These are phyloP conservation scores for Fomes fomentarius DNA, from an alignment of 1,284 basidiomycete genomes.

Conservation along the genomic window DNA sequence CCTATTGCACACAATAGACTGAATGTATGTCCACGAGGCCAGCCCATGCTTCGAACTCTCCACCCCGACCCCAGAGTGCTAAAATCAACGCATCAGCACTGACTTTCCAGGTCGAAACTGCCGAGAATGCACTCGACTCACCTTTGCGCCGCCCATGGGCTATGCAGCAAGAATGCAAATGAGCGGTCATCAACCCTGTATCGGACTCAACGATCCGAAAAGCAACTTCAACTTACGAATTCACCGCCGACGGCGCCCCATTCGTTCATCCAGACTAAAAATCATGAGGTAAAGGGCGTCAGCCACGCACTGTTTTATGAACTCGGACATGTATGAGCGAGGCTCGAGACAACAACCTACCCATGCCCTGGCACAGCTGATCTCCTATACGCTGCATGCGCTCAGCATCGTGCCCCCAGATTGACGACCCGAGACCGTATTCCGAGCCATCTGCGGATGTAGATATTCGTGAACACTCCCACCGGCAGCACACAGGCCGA, in stretches of 20 bases:
- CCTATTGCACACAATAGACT: constrained; percentile 5
- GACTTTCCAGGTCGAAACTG: too few species aligned
- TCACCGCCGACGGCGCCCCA: constrained; percentile 8
- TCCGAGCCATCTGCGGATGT: constrained; percentile 6
- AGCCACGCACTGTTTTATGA: neutral
- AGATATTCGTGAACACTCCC: neutral
- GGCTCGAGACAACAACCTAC: neutral
- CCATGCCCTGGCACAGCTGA: constrained; percentile 4
- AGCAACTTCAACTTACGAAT: constrained; percentile 2
- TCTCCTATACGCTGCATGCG: constrained; percentile 10
- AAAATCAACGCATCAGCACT: neutral
- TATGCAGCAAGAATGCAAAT: neutral
- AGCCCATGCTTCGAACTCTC: constrained; percentile 15
- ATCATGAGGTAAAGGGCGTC: neutral
- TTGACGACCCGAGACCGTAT: constrained; percentile 8
- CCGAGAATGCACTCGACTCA: neutral
- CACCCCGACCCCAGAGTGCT: constrained; percentile 14
- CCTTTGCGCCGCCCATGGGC: constrained; percentile 13
- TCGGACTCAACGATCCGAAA: too few species aligned
- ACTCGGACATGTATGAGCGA: too few species aligned
- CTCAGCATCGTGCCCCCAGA: constrained; percentile 10
- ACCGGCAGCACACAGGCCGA: neutral
- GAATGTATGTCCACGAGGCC: constrained; percentile 11
- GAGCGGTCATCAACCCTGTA: too few species aligned
- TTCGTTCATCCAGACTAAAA: constrained; percentile 14